Evolutionary conservation across 2,329 filamentous ascomycete species (phyloP), one percentile per base, ranked within the genome.

Genomic region (Curvularia lunata): DNA sequence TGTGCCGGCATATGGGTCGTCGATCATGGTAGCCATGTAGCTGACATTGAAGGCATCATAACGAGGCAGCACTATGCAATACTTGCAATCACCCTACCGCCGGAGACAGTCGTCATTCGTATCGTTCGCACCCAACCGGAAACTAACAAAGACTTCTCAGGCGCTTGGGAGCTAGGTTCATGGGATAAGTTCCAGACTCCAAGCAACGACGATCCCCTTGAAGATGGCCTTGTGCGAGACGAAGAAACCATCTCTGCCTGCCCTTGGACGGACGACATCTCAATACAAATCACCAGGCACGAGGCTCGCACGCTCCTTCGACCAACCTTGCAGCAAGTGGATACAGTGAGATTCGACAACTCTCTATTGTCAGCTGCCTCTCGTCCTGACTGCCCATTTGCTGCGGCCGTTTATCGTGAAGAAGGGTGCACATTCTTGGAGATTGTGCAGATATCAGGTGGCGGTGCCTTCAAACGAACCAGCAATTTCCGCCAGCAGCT

Each of bases 1-100:
- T 72, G 69, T 47, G 75, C 70, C 6, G 71, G 74, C 12, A 43
- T 80, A 0, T 82, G 78, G 78, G 63, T 75, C 1, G 41, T 81
- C 2, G 68, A 74, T 46, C 50, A 71, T 45, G 69, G 68, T 25
- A 67, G 62, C 25, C 64, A 75, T 43, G 57, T 62, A 4, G 55
- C 70, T 2, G 65, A 68, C 1, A 65, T 73, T 5, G 71, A 72
- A 9, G 70, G 64, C n/a, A 64, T 54, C 19, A 58, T 68, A 42
- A 50, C 58, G 2, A 66, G 67, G 16, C 63, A 71, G 21, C 72
- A 76, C 16, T 72, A 73, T 13, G 69, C 76, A 2, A 64, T 75
- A 12, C 64, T 81, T 18, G 53, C 79, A 2, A 59, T 81, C 12
- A 76, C 78, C 5, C 65, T 74, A 19, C 74, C 75, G 13, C 64